Evolutionary conservation across 2,329 filamentous ascomycete genomes (phyloP), one percentile per base, ranked within the genome.

Genomic region (Rutstroemia sp.): DNA sequence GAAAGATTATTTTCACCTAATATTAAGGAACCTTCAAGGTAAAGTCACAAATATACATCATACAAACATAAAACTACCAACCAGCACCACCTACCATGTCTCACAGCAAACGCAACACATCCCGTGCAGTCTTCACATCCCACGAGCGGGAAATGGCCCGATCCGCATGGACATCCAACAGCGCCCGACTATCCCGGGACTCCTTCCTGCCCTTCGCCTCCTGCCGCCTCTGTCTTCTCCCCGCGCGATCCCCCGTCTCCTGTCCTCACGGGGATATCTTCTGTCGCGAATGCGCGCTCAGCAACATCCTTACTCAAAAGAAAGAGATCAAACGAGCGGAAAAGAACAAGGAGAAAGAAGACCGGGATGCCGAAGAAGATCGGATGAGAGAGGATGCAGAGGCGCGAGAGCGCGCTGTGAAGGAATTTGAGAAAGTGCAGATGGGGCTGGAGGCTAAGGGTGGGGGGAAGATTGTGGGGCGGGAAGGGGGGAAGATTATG

Each of bases 251-350:
- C 48, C 92, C 94, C 0, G 90, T 96, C 38, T 84, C 89, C 21
- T 97, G 92, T 71, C 76, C 81, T 2, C 81, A 85, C 61, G 92
- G 92, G 59, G 92, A 97, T 71, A 78, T 99, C 14, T 97, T 97
- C 75, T 99, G 92, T 71, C 85, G 90, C 64, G 94, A 97, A 75
- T 99, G 92, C 74, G 92, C 91, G 8, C 82, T 97, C 53, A 85
- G 78, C 63, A 96, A 97, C 66, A 84, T 99, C n/a, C 78, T 97
- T 1, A 81, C 90, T 1, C 92, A 99, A 72, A 86, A 89, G 64
- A 88, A 92, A 73, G 94, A 97, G 69, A 92, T 95, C 61, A 94
- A 91, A 70, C 82, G 94, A 0, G 69, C 88, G 2, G 88, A 89
- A 59, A 87, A 82, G 63, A 78, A 81, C 21, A 77, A 81, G 19